Conservation (phyloP, 805 yeast species). For the Starmerella stellata region DNA sequence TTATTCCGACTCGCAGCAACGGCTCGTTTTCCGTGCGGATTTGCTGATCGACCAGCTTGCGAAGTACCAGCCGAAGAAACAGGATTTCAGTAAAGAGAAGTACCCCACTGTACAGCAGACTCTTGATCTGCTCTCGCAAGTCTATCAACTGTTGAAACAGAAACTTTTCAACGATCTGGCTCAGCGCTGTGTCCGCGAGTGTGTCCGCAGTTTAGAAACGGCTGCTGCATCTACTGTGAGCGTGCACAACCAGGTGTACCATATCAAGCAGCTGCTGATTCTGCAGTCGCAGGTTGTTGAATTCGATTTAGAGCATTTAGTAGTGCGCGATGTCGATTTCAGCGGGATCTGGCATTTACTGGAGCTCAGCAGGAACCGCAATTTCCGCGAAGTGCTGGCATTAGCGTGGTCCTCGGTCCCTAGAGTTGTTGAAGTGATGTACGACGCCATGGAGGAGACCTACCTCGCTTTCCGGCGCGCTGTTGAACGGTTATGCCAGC, state of each 20-base stretch:
- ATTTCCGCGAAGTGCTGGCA: conserved; percentile 25
- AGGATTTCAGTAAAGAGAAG: conserved; percentile 32
- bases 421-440: conserved; percentile 59
- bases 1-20: conserved; percentile 38
- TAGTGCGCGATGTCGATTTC: conserved; percentile 59
- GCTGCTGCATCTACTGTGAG: conserved; percentile 14
- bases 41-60: conserved; percentile 47
- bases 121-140: conserved; percentile 49
- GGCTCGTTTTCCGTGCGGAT: conserved; percentile 66
- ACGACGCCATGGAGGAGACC: conserved; percentile 59
- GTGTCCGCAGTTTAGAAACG: conserved; percentile 35
- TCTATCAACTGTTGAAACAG: conserved; percentile 63
- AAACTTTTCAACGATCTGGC: conserved; percentile 73
- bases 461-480: conserved; percentile 53
- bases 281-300: conserved; percentile 50
- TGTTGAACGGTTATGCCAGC: conserved; percentile 24
- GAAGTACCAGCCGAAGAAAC: conserved; percentile 41
- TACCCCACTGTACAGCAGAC: conserved; percentile 25
- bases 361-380: conserved; percentile 12
- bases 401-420: conserved; percentile 59
- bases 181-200: conserved; percentile 65
- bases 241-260: conserved; percentile 44
- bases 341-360: conserved; percentile 50
- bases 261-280: conserved; percentile 52
- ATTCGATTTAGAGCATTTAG: conserved; percentile 61